These are phyloP conservation scores for Telopea speciosissima DNA, from an alignment of 177 flowering plant genomes.

Conservation along the genomic window DNA sequence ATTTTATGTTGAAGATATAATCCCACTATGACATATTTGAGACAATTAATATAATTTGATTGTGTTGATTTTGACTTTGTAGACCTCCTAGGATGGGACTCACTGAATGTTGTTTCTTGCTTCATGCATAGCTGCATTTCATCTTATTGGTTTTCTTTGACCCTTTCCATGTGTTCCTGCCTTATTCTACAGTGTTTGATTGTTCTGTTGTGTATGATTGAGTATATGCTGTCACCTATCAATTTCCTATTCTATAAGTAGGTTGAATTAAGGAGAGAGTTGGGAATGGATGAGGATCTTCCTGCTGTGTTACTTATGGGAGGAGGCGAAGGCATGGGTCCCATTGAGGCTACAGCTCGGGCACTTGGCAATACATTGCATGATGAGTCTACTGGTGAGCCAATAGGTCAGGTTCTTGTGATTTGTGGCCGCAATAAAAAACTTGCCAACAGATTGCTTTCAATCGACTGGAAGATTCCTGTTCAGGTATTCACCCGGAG, in stretches of 20 bases:
- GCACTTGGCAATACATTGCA: constrained; percentile 73
- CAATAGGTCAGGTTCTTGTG: constrained; percentile 82
- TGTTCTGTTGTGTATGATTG: not conserved
- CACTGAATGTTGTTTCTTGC: not conserved
- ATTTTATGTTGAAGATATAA: not conserved
- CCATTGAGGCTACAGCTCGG: constrained; percentile 90
- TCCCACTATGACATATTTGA: not conserved
- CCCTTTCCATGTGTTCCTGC: constrained; percentile 2
- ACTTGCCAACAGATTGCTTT: constrained; percentile 54
- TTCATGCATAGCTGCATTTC: not conserved
- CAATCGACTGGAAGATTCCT: constrained; percentile 85
- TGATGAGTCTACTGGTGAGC: constrained; percentile 63
- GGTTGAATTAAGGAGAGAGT: constrained; percentile 69
- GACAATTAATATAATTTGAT: not conserved
- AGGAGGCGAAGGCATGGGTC: constrained; percentile 99
- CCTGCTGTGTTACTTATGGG: constrained; percentile 97
- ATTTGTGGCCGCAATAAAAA: constrained; percentile 94
- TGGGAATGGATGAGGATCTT: constrained; percentile 86
- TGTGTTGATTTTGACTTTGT: not conserved
- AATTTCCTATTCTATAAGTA: constrained; percentile 16
- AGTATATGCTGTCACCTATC: not conserved
- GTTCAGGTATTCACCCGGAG: constrained; percentile 54
- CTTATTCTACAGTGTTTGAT: not conserved
- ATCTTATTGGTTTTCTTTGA: not conserved
- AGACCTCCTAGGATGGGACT: not conserved